Evolutionary conservation across 2,329 filamentous ascomycete genomes (phyloP), one percentile per base, ranked within the genome.

Genomic region (Hymenotorrendiella dingleyae): DNA sequence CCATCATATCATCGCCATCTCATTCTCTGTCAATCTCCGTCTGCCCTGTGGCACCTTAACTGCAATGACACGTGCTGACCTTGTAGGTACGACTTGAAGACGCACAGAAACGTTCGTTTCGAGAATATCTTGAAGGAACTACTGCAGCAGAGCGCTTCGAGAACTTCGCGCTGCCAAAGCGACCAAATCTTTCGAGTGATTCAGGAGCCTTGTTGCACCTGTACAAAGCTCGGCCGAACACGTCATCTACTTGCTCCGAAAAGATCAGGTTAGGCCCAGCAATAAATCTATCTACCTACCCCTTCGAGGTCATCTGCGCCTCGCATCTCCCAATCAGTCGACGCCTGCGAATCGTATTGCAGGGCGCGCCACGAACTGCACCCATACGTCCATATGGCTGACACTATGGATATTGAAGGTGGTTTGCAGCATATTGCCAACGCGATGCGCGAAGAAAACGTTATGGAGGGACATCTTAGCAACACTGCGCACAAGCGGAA

Each of bases 371-470:
- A 54, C 51, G 36, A 52, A 45, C 46, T 21, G 40, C 32, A 48
- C 47, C 49, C 43, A 42, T 43, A 29, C 30, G 22, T 51, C 40
- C 43, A 50, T 46, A 62, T 62, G 58, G 54, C 60, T 39, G 60
- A 62, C 43, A 42, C 47, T 23, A 55, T 60, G 48, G 59, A 62
- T 46, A 54, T 62, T 44, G 58, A 61, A 43, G 55, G 60, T 42
- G 59, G 60, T 43, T 54, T 63, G 51, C 59, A 62, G 48, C 56
- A 63, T 36, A 58, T 63, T 40, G 61, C 60, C 28, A 62, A 62
- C 48, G 58, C 60, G 21, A 59, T 63, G 49, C 61, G 61, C 34
- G 55, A 58, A 42, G 60, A 61, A 23, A 52, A 53, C 30, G 46
- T 35, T 19, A 39, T 46, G 44, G 44, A 46, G 7, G 45, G 48